Base-by-base conservation (phyloP, 2,329 filamentous ascomycete species). In the Penicillium sp. region DNA sequence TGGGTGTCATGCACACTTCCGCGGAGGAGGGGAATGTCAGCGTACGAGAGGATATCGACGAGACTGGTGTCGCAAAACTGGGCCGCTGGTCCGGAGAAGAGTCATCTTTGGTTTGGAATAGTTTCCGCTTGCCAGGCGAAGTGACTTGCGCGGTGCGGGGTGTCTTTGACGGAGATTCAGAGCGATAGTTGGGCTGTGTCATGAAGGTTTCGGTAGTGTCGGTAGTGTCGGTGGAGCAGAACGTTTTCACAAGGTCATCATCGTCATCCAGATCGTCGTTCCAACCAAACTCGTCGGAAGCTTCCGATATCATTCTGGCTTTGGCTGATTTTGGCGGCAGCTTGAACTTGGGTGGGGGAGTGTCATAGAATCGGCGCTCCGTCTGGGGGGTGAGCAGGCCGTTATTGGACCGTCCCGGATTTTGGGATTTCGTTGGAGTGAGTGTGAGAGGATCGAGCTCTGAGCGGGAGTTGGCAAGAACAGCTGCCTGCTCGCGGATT, bases 401-500 rank as follows among this genome's bases (percentile, higher is more conserved):
- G 5, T 55, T 57, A 11, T 22, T 34, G 6, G 13, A 34, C 2
- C 45, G 29, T 8, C 47, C 52, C 2, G 43, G 50, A 0, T 34
- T 44, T 1, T 46, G 56, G 1, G 48, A 48, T 22, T 64, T 63
- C 2, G 64, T 57, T 9, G 60, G 48, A 1, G 53, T 31, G 22
- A 50, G 32, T n/a, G 52, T 18, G 3, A 41, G 52, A 7, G 56
- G 48, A 13, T 60, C 53, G 3, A 74, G 68, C 60, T 84, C 81
- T 2, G 75, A 77, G 48, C 73, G 70, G 22, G 79, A 77, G 58
- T 81, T 82, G 56, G 71, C 76, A 56, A 81, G 64, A 5, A 83
- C 68, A 21, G 76, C 76, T 10, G 69, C 69, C 54, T 79, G 77
- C 66, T 83, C 81, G 18, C 84, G 74, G n/a, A 72, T 58, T 58